Conservation (phyloP, 1,284 basidiomycete species). For the Phellopilus nigrolimitatus region DNA sequence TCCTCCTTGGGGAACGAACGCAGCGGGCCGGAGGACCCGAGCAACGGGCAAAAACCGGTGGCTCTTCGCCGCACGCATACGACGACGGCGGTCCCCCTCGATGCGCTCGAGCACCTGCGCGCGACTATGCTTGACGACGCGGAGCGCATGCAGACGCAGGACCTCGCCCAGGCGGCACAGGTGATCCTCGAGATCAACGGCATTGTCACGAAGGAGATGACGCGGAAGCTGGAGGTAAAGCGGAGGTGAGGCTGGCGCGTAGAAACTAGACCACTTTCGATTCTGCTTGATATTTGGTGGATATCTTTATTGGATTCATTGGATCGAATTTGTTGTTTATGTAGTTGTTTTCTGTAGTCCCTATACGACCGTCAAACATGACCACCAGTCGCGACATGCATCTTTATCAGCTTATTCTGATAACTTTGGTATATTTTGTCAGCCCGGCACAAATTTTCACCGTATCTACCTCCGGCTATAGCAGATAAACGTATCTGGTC, state of each 20-base stretch:
- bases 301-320: background rate
- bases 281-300: background rate
- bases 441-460: too few species aligned
- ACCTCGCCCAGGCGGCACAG: conserved; percentile 13
- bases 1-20: background rate
- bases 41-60: too few species aligned
- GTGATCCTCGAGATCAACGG: conserved; percentile 14
- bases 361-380: too few species aligned
- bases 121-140: background rate
- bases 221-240: conserved; percentile 10
- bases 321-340: too few species aligned
- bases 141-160: conserved; percentile 10
- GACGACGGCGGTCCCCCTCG: conserved; percentile 3
- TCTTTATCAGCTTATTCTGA: too few species aligned
- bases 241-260: background rate
- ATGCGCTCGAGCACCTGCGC: conserved; percentile 11
- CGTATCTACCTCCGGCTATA: too few species aligned
- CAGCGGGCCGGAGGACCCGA: background rate
- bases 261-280: too few species aligned
- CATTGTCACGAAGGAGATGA: conserved; percentile 14
- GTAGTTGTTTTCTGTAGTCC: too few species aligned
- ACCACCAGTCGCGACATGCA: too few species aligned
- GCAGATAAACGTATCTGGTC: too few species aligned
- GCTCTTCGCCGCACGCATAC: conserved; percentile 3
- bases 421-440: too few species aligned